Base-by-base conservation (phyloP, 2,329 filamentous ascomycete species). In the Hypoxylon sp. region DNA sequence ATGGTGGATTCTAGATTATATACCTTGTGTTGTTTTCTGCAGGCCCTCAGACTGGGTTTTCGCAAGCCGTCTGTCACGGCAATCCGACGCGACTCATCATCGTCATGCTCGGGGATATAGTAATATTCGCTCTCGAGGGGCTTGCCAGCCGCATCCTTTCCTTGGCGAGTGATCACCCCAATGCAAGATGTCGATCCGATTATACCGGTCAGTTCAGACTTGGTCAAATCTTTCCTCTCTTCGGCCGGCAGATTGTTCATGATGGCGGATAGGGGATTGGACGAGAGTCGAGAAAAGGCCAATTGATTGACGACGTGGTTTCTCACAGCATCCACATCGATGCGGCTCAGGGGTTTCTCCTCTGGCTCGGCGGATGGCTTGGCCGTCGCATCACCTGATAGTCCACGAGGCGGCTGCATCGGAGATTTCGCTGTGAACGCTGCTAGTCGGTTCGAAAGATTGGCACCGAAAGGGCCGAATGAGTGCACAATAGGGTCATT, bases 1-100 rank as follows among this genome's bases (percentile, higher is more conserved):
- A 12, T 26, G 18, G 32, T 11, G 66, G 73, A 52, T 64, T 20
- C 26, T 67, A 46, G 57, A 46, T 4, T 16, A 38, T n/a, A 76
- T 86, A 98, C 95, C 92, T 98, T 98, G 80, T 99, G 96, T 77
- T 96, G 93, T 81, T 97, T 98, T 74, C 96, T 87, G 76, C 96
- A 97, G 75, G 90, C 91, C 70, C 96, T 86, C 74, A 99, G 81
- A 72, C 93, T 96, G 44, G 94, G 95, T 80, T 97, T 97, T 59
- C 93, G 87, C 76, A 97, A 82, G 55, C 93, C 92, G 70, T 94
- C 90, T 1, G 94, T 93, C 12, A 97, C 93, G 20, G 93, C 91
- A 56, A 93, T 87, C 53, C 92, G 88, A 64, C 95, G 87, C 75
- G 91, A 87, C 68, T 89, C 86, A 75, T 98, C 93, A 2, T 85